Evolutionary conservation across 31 red algal species (phyloP).

Genomic region (Bonnemaisonia californica): DNA sequence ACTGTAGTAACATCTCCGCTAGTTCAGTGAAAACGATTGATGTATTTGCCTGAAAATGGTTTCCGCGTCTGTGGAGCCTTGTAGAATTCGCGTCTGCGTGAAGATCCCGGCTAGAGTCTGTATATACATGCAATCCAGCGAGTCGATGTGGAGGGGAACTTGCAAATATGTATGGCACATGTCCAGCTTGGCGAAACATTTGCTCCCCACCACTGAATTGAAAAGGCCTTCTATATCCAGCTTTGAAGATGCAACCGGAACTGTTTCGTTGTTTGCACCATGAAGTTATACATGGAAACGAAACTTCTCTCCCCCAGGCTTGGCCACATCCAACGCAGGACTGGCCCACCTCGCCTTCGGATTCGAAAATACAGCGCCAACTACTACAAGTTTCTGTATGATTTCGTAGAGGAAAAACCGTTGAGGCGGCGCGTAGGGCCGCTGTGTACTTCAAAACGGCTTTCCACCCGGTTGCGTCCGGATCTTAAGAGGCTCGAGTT

Average conservation of each 20-base stretch:
- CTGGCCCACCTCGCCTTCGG: conserved; percentile 2
- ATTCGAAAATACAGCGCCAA: conserved; percentile 18
- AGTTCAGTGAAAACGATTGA: not conserved
- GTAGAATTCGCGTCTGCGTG: conserved; percentile 19
- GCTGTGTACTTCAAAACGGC: not conserved
- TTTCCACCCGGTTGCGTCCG: not conserved
- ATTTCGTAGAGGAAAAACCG: not conserved
- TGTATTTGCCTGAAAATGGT: conserved; percentile 23
- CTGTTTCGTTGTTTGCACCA: conserved; percentile 15
- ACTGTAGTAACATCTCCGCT: not conserved
- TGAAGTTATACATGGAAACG: conserved; percentile 33
- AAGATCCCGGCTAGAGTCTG: conserved; percentile 33
- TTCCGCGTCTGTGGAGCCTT: conserved; percentile 24
- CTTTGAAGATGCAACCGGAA: conserved; percentile 26
- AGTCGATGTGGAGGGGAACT: conserved; percentile 1
- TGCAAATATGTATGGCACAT: conserved; percentile 42
- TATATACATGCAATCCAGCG: conserved; percentile 34
- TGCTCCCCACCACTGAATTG: not conserved
- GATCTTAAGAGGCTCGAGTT: not conserved
- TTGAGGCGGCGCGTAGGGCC: not conserved
- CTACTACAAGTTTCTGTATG: not conserved
- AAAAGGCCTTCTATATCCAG: conserved; percentile 8
- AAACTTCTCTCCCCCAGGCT: conserved; percentile 19
- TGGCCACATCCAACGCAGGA: conserved; percentile 33
- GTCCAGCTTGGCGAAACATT: conserved; percentile 28